Conservation (phyloP, 495 filamentous ascomycete species). For the Stereocaulon alpinum region DNA sequence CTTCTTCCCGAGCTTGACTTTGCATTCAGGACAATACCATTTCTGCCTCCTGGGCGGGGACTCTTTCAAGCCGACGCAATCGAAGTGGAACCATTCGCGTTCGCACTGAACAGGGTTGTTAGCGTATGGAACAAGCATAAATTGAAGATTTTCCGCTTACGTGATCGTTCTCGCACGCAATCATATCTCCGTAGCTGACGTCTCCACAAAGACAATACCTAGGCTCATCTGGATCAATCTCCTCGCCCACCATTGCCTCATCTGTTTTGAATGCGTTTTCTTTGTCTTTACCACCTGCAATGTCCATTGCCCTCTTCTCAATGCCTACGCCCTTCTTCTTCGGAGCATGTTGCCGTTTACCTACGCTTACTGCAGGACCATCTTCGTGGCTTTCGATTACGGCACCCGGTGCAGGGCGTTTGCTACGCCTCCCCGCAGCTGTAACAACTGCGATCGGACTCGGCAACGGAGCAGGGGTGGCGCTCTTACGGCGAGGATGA, state of each 20-base stretch:
- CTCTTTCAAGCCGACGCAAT: constrained; percentile 70
- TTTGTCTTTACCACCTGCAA: constrained; percentile 25
- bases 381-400: constrained; percentile 61
- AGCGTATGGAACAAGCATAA: constrained; percentile 19
- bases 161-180: constrained; percentile 82
- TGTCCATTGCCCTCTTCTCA: constrained; percentile 32
- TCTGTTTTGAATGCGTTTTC: constrained; percentile 40
- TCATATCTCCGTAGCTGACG: constrained; percentile 91
- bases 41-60: constrained; percentile 68
- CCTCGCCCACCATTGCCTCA: constrained; percentile 56
- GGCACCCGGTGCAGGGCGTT: constrained; percentile 67
- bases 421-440: constrained; percentile 42
- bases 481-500: constrained; percentile 39
- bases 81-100: constrained; percentile 72
- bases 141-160: constrained; percentile 44
- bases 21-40: constrained; percentile 92
- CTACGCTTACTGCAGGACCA: constrained; percentile 64
- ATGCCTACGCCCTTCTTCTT: constrained; percentile 35
- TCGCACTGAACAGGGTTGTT: constrained; percentile 45
- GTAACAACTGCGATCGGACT: constrained; percentile 39
- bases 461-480: constrained; percentile 42
- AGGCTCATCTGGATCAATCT: constrained; percentile 79
- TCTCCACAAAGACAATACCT: constrained; percentile 85
- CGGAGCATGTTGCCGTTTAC: constrained; percentile 70
- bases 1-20: constrained; percentile 41